These are phyloP conservation scores for Tulasnella sp. DNA, from an alignment of 768 basidiomycete species.

Conservation along the genomic window DNA sequence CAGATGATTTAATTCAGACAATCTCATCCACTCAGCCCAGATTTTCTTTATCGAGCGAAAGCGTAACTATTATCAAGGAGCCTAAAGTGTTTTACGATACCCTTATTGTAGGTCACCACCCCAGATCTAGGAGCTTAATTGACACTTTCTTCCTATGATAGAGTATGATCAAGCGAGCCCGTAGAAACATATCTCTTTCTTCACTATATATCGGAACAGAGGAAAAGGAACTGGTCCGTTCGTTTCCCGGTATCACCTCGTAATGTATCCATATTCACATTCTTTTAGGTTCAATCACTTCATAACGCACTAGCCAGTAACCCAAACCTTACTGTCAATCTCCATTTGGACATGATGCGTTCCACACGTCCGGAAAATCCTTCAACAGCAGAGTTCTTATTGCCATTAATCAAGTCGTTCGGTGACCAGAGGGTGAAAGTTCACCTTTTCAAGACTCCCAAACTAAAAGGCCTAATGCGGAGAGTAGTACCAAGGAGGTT, in stretches of 20 bases:
- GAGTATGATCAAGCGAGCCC: slow-evolving; percentile 69
- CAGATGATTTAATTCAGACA: background rate
- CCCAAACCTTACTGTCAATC: slow-evolving; percentile 47
- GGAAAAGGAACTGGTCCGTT: slow-evolving; percentile 57
- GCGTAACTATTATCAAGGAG: background rate
- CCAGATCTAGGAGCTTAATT: background rate
- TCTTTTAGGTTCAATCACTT: slow-evolving; percentile 59
- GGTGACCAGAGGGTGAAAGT: slow-evolving; percentile 54
- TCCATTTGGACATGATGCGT: slow-evolving; percentile 73
- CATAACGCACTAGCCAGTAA: slow-evolving; percentile 44
- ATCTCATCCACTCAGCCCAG: slow-evolving; percentile 5
- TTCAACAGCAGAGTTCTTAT: slow-evolving; percentile 35
- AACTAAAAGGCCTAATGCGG: slow-evolving; percentile 58
- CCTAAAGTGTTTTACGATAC: slow-evolving; percentile 11
- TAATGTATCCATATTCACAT: no score
- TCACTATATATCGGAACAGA: slow-evolving; percentile 77
- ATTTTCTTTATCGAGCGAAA: background rate
- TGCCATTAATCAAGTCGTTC: slow-evolving; percentile 60
- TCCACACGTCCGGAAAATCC: slow-evolving; percentile 57
- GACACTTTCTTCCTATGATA: slow-evolving; percentile 23
- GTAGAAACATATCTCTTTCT: slow-evolving; percentile 72
- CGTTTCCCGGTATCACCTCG: slow-evolving; percentile 11
- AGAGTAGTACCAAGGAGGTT: slow-evolving; percentile 77
- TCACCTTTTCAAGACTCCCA: slow-evolving; percentile 79
- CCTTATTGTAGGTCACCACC: no score